Conservation (phyloP, 1,284 basidiomycete species). For the Thelephora terrestris region DNA sequence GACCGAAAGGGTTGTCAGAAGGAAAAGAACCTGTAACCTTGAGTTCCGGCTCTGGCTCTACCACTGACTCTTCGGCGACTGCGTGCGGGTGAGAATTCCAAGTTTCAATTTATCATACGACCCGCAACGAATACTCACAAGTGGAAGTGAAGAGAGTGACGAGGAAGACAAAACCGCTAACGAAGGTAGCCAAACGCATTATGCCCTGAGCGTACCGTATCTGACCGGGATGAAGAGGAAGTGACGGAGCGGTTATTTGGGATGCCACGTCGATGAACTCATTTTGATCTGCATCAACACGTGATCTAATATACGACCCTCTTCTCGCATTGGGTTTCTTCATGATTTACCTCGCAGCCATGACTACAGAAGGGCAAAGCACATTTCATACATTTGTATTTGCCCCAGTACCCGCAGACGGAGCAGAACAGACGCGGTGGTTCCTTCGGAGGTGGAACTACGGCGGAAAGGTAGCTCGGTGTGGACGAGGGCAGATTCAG, state of each 20-base stretch:
- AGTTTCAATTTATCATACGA: slow-evolving; percentile 8
- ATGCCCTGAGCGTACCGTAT: background rate
- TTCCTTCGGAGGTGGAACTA: slow-evolving; percentile 33
- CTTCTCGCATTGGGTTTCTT: slow-evolving; percentile 53
- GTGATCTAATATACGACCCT: slow-evolving; percentile 30
- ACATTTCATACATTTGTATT: slow-evolving; percentile 51
- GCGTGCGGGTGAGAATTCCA: background rate
- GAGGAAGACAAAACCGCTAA: background rate
- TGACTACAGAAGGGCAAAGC: slow-evolving; percentile 48
- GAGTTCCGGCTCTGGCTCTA: slow-evolving; percentile 37
- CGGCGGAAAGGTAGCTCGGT: slow-evolving; percentile 50
- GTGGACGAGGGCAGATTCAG: slow-evolving; percentile 37
- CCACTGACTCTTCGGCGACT: slow-evolving; percentile 6
- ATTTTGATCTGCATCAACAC: no score
- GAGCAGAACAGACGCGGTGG: slow-evolving; percentile 51
- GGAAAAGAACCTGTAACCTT: slow-evolving; percentile 59
- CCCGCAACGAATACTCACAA: background rate
- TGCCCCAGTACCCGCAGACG: slow-evolving; percentile 61
- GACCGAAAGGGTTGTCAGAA: slow-evolving; percentile 72
- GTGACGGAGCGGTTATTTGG: background rate
- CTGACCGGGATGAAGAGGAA: background rate
- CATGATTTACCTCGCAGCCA: slow-evolving; percentile 44
- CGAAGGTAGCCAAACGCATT: background rate
- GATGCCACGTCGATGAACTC: no score
- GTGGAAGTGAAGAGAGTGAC: background rate